A percentile compares a stretch with the other conserved stretches of the same genome.
phyloP scores from a whole-genome alignment of 164 flowering plant species.

The Piper betle region DNA sequence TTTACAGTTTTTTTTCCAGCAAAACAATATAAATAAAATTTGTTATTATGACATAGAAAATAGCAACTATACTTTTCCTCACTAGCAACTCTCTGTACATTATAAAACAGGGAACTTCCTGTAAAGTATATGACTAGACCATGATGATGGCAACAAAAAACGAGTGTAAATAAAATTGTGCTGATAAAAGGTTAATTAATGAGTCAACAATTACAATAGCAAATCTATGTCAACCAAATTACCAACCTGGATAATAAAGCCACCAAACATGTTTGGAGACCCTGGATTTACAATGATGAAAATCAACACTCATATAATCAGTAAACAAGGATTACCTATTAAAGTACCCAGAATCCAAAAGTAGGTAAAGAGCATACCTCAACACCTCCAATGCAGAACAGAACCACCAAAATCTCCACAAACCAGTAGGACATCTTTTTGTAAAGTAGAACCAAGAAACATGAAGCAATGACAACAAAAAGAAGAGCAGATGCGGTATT shows the following conservation, averaged over 20 bases:
- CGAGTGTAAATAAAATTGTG: too few relatives aligned
- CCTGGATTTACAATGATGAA: constrained; percentile 17
- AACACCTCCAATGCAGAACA: constrained; percentile 93
- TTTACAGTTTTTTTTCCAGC: too few relatives aligned
- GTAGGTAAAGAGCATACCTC: constrained; percentile 44
- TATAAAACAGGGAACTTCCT: too few relatives aligned
- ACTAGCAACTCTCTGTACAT: too few relatives aligned
- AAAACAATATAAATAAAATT: too few relatives aligned
- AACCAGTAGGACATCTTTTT: constrained; percentile 92
- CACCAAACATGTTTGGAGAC: constrained; percentile 60
- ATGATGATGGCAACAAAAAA: too few relatives aligned
- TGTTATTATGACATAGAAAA: too few relatives aligned
- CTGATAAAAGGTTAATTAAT: too few relatives aligned
- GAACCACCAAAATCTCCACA: constrained; percentile 82
- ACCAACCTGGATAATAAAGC: constrained; percentile 46
- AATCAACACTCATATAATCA: not conserved
- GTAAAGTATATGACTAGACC: too few relatives aligned
- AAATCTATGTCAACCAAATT: too few relatives aligned
- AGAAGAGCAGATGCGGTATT: constrained; percentile 68
- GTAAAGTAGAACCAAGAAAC: constrained; percentile 86
- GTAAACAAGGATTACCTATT: not conserved
- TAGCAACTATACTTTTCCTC: too few relatives aligned
- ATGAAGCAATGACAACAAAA: constrained; percentile 80
- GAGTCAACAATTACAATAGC: too few relatives aligned
- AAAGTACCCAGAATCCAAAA: not conserved